Conservation (phyloP, 2,329 filamentous ascomycete species). For the Didymella exigua region DNA sequence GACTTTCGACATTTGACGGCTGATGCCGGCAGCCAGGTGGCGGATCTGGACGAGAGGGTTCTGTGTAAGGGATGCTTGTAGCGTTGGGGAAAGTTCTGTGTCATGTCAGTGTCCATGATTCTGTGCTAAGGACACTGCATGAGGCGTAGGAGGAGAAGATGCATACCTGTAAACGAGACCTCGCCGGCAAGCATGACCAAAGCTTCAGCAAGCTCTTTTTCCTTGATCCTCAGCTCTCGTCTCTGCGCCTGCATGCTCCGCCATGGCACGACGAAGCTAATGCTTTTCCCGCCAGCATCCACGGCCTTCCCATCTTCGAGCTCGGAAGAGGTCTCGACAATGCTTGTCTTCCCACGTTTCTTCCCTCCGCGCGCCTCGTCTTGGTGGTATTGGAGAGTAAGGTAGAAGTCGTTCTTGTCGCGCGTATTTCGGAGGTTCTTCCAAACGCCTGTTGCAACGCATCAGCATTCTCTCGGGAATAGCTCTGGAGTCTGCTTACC, state of each 20-base stretch:
- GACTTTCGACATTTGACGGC: slow-evolving; percentile 43
- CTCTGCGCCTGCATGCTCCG: slow-evolving; percentile 44
- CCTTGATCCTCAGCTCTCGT: slow-evolving; percentile 39
- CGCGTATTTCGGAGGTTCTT: slow-evolving; percentile 40
- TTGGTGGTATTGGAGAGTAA: slow-evolving; percentile 44
- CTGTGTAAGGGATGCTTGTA: slow-evolving; percentile 40
- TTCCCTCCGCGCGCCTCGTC: slow-evolving; percentile 31
- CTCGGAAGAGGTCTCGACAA: slow-evolving; percentile 26
- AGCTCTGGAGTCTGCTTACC: slow-evolving; percentile 5
- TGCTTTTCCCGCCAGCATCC: slow-evolving; percentile 35
- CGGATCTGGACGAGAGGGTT: slow-evolving; percentile 44
- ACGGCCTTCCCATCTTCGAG: slow-evolving; percentile 27
- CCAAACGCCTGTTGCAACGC: slow-evolving; percentile 30
- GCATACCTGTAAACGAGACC: slow-evolving; percentile 40
- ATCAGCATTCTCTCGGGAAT: background rate
- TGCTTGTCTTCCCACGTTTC: slow-evolving; percentile 23
- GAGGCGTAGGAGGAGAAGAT: background rate
- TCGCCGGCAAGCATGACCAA: slow-evolving; percentile 43
- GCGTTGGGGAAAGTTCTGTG: slow-evolving; percentile 36
- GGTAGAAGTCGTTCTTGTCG: slow-evolving; percentile 40
- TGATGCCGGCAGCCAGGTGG: slow-evolving; percentile 42
- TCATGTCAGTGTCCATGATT: background rate
- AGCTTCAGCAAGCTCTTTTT: slow-evolving; percentile 44
- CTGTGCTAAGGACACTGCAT: background rate
- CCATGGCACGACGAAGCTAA: slow-evolving; percentile 46